phyloP scores from a whole-genome alignment of 768 basidiomycete species.

The Trametes cingulata region DNA sequence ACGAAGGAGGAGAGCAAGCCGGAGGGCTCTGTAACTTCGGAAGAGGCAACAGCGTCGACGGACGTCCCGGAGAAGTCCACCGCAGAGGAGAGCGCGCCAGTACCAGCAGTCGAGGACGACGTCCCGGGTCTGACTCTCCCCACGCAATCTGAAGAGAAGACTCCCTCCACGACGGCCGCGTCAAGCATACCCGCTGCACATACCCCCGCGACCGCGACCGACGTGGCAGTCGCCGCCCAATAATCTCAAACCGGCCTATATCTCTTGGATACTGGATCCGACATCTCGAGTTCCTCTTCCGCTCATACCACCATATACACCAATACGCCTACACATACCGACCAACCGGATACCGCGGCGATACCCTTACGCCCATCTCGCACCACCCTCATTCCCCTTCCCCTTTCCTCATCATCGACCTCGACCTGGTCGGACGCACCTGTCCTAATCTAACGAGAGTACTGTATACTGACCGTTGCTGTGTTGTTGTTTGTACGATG shows the following conservation, averaged over 20 bases:
- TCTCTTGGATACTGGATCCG: neutral
- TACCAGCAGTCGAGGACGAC: slow-evolving; percentile 9
- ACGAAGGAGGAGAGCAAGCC: neutral
- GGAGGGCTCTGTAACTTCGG: neutral
- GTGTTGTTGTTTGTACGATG: slow-evolving; percentile 23
- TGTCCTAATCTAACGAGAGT: slow-evolving; percentile 13
- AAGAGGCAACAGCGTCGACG: neutral
- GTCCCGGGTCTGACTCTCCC: slow-evolving; percentile 22
- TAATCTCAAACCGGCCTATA: neutral
- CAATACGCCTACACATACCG: neutral
- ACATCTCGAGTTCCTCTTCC: neutral
- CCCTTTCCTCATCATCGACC: neutral
- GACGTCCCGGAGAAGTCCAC: neutral
- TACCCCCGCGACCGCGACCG: neutral
- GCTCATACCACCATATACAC: neutral
- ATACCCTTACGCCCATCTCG: neutral
- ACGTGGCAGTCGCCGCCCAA: neutral
- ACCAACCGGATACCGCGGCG: neutral
- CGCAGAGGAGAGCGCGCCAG: neutral
- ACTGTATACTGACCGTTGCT: slow-evolving; percentile 21
- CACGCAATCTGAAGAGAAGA: neutral
- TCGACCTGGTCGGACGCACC: neutral
- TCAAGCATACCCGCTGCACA: neutral
- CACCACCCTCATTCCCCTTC: neutral
- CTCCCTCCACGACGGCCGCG: neutral